These are phyloP conservation scores for Colletotrichum sp. DNA, from an alignment of 2,329 filamentous ascomycete genomes.

Conservation along the genomic window DNA sequence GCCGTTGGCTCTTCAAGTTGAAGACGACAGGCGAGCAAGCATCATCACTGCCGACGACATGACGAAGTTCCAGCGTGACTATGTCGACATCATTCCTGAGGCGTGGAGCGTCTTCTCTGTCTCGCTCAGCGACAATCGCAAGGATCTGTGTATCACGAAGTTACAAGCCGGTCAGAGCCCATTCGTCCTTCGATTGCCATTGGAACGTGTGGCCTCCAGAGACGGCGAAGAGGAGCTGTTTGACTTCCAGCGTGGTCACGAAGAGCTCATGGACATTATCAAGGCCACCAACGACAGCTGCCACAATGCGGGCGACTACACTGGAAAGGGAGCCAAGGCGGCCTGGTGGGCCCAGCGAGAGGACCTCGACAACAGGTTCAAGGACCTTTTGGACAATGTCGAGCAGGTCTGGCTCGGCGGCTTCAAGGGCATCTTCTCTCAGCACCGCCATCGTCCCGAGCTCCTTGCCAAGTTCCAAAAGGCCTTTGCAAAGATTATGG, in stretches of 20 bases:
- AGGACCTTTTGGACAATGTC: conserved; percentile 80
- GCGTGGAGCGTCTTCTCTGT: conserved; percentile 88
- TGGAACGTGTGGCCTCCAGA: conserved; percentile 81
- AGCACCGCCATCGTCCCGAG: conserved; percentile 65
- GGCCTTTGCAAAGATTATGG: conserved; percentile 78
- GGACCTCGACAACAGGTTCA: conserved; percentile 77
- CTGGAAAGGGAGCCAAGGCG: conserved; percentile 74
- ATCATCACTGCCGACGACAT: conserved; percentile 57
- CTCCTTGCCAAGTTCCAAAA: conserved; percentile 78
- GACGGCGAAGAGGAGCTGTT: conserved; percentile 82
- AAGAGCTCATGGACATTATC: conserved; percentile 85
- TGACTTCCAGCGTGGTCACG: conserved; percentile 79
- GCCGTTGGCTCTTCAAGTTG: conserved; percentile 22
- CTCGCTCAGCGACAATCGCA: conserved; percentile 79
- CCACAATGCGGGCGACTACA: conserved; percentile 72
- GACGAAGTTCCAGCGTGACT: conserved; percentile 75
- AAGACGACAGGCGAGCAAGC: conserved; percentile 43
- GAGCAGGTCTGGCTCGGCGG: conserved; percentile 95
- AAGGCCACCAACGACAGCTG: conserved; percentile 82
- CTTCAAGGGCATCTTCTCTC: conserved; percentile 92
- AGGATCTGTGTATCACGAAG: conserved; percentile 90
- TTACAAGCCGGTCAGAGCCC: conserved; percentile 77
- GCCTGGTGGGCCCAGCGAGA: conserved; percentile 92
- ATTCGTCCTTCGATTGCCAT: conserved; percentile 85
- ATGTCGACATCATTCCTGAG: conserved; percentile 82